Conservation (phyloP, 352 stramenopile species). For the Globisporangium splendens region DNA sequence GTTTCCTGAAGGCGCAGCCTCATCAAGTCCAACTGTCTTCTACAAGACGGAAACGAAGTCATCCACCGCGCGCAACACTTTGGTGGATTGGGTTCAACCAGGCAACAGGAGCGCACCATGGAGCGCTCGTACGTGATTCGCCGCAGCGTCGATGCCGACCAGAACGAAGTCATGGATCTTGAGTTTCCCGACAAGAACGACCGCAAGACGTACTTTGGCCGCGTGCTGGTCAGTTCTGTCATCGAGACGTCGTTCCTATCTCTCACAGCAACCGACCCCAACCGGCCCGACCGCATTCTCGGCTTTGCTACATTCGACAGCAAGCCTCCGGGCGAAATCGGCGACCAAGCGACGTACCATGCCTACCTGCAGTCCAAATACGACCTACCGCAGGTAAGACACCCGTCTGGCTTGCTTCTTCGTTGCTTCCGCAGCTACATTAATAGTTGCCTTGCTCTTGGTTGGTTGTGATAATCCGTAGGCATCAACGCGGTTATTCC, state of each 20-base stretch:
- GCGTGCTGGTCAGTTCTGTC: conserved; percentile 40
- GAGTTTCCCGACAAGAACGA: conserved; percentile 53
- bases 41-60: background rate
- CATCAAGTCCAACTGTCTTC: background rate
- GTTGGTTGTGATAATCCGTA: conserved; percentile 3
- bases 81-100: background rate
- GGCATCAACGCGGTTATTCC: conserved; percentile 46
- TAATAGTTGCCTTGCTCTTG: background rate
- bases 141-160: conserved; percentile 56
- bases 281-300: conserved; percentile 44
- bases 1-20: no score
- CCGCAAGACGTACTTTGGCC: conserved; percentile 64
- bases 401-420: background rate
- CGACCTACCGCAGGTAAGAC: conserved; percentile 40
- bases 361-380: conserved; percentile 49
- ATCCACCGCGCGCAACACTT: no score
- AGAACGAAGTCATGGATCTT: conserved; percentile 55
- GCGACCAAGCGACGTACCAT: conserved; percentile 29
- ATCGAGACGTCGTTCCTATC: conserved; percentile 76
- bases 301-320: conserved; percentile 67
- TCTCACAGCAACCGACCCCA: conserved; percentile 54
- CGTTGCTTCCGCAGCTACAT: no score
- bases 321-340: conserved; percentile 38
- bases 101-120: conserved; percentile 9
- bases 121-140: conserved; percentile 44